Evolutionary conservation across 225 moss, liverwort and hornwort genomes (phyloP), one percentile per base, ranked within the genome.

Genomic region (Takakia lepidozioides): DNA sequence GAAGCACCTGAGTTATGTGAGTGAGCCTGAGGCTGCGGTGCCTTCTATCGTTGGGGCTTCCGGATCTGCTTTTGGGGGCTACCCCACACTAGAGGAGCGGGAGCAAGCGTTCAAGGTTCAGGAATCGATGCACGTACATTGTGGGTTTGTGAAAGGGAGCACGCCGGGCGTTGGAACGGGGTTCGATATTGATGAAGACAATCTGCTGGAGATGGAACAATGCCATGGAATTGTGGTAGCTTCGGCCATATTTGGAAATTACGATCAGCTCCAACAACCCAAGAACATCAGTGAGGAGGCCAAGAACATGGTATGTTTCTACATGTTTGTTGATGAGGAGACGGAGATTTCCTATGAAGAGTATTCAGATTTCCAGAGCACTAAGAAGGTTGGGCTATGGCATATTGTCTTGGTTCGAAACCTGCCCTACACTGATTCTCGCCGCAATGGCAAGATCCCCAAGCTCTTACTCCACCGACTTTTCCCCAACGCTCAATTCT

Each of bases 371-470:
- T 72, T 86, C 53, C 66, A 36, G 38, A 70, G 15, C 22, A 81
- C 80, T 3, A 82, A 86, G 46, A 85, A 69, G 36, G 70, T 91
- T 16, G 95, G 95, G n/a, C 37, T 91, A 21, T 98, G 95, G 95
- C 80, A 82, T 24, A 52, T 91, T 16, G 91, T 98, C 8, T 73
- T 91, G 0, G 85, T 87, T 7, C 87, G 49, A 10, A 87, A 98
- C 54, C 65, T 83, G 17, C 95, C 95, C 0, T 98, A 90, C 50
- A 58, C 38, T 5, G 98, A 98, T 72, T 54, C 87, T 2, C 78
- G 98, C 17, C 57, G 98, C 22, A 98, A 80, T 46, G 98, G 98
- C 22, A 98, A 98, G 85, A 85, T 98, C 26, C 98, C 98, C n/a
- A 98, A 98, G 61, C 71, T 98, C 41, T 49, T 98, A 38, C 78